Conservation (phyloP, 75 land plant species). For the Selaginella moellendorffii region DNA sequence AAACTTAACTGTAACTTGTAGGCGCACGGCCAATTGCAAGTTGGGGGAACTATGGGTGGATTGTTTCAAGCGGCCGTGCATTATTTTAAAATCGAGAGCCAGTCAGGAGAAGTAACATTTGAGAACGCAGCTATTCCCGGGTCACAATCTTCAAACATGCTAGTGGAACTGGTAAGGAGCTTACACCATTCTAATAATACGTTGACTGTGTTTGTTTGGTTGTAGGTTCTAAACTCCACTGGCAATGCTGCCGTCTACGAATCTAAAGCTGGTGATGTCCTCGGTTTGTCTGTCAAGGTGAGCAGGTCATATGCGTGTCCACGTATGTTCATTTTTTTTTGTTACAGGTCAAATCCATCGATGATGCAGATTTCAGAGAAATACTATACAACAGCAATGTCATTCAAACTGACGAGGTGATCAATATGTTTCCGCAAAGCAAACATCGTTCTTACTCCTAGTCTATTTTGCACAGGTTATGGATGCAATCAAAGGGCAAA, state of each 20-base stretch:
- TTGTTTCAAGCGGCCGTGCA: conserved; percentile 20
- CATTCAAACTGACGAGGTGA: conserved; percentile 22
- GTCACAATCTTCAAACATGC: conserved; percentile 23
- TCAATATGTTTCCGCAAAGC: neutral
- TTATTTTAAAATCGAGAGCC: conserved; percentile 14
- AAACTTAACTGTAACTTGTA: neutral
- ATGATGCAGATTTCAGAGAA: conserved; percentile 17
- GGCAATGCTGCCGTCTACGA: conserved; percentile 11
- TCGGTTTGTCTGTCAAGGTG: conserved; percentile 22
- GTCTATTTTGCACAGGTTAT: conserved; percentile 11
- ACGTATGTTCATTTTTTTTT: no score
- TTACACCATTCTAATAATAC: neutral
- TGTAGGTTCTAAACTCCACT: neutral
- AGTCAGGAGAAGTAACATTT: conserved; percentile 18
- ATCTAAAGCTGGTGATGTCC: conserved; percentile 20
- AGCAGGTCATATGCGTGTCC: no score
- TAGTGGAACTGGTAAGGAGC: conserved; percentile 18
- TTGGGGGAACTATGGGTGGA: conserved; percentile 18
- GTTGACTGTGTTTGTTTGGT: neutral
- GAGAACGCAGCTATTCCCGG: conserved; percentile 19
- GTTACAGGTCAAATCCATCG: neutral
- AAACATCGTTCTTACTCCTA: neutral
- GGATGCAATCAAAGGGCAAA: conserved; percentile 26
- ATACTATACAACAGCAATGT: conserved; percentile 20
- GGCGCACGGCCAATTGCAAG: conserved; percentile 18